phyloP scores from a whole-genome alignment of 768 basidiomycete genomes.

The Solioccasus polychromus region DNA sequence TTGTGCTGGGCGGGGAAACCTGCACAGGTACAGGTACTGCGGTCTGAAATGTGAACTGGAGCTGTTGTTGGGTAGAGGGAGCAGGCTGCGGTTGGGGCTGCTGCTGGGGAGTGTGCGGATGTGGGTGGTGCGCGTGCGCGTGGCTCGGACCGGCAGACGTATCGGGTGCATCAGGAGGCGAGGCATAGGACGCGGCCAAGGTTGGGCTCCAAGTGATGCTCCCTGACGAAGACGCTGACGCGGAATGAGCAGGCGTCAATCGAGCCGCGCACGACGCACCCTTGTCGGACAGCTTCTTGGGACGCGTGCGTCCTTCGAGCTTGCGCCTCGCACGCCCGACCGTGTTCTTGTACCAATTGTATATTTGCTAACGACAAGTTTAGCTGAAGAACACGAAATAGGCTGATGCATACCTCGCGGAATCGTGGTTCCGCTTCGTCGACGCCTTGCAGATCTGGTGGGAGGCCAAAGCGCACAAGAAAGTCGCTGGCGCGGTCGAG shows the following conservation, averaged over 20 bases:
- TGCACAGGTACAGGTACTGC: conserved; percentile 42
- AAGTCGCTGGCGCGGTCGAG: conserved; percentile 61
- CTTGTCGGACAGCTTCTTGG: conserved; percentile 51
- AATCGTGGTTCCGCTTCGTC: conserved; percentile 61
- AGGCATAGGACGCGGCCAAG: conserved; percentile 37
- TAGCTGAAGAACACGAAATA: neutral
- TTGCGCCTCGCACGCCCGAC: conserved; percentile 59
- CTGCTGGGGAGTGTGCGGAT: conserved; percentile 3
- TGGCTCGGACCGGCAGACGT: conserved; percentile 30
- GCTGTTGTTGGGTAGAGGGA: conserved; percentile 32
- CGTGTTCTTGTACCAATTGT: conserved; percentile 75
- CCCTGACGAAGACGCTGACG: conserved; percentile 16
- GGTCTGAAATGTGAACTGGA: conserved; percentile 44
- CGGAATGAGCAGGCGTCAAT: neutral
- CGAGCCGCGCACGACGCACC: conserved; percentile 26
- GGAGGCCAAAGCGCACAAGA: conserved; percentile 55
- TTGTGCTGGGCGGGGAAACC: conserved; percentile 12
- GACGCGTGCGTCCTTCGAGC: conserved; percentile 51
- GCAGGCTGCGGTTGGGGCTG: conserved; percentile 24
- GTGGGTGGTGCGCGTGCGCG: neutral
- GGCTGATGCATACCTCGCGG: conserved; percentile 49
- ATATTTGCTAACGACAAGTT: conserved; percentile 49
- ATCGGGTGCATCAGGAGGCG: conserved; percentile 14
- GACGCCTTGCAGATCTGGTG: conserved; percentile 49
- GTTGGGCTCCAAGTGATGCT: conserved; percentile 40